These are phyloP conservation scores for Aspergillus neoniger DNA, from an alignment of 2,329 filamentous ascomycete genomes.

Conservation along the genomic window DNA sequence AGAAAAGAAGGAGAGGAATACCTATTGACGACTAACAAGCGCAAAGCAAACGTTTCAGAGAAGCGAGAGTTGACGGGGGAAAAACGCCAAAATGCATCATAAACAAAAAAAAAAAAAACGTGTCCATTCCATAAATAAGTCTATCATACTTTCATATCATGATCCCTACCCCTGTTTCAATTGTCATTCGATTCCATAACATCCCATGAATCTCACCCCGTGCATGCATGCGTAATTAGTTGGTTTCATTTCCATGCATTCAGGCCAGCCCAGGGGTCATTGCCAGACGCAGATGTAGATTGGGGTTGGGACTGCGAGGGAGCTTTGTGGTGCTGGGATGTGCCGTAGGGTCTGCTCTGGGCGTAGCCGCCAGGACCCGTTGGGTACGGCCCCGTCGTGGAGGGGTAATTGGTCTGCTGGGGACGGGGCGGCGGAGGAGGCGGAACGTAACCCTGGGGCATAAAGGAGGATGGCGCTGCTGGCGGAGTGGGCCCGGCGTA, in stretches of 20 bases:
- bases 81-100: slow-evolving; percentile 6
- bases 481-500: slow-evolving; percentile 38
- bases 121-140: slow-evolving; percentile 12
- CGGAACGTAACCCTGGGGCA: slow-evolving; percentile 66
- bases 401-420: slow-evolving; percentile 49
- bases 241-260: slow-evolving; percentile 65
- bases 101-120: background rate
- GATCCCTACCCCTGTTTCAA: background rate
- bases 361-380: slow-evolving; percentile 60
- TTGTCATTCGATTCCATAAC: no score
- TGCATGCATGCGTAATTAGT: background rate
- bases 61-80: background rate
- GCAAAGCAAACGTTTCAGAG: background rate
- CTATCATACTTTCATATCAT: slow-evolving; percentile 26
- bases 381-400: slow-evolving; percentile 56
- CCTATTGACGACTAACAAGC: no score
- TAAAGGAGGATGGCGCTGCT: slow-evolving; percentile 45
- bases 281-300: slow-evolving; percentile 32
- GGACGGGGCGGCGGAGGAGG: slow-evolving; percentile 68
- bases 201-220: background rate
- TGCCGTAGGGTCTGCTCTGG: slow-evolving; percentile 46
- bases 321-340: slow-evolving; percentile 39
- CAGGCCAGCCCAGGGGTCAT: slow-evolving; percentile 70
- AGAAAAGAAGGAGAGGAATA: background rate
- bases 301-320: slow-evolving; percentile 41